Evolutionary conservation across 2,329 filamentous ascomycete species (phyloP), one percentile per base, ranked within the genome.

Genomic region (Lasiodiplodia citricola): DNA sequence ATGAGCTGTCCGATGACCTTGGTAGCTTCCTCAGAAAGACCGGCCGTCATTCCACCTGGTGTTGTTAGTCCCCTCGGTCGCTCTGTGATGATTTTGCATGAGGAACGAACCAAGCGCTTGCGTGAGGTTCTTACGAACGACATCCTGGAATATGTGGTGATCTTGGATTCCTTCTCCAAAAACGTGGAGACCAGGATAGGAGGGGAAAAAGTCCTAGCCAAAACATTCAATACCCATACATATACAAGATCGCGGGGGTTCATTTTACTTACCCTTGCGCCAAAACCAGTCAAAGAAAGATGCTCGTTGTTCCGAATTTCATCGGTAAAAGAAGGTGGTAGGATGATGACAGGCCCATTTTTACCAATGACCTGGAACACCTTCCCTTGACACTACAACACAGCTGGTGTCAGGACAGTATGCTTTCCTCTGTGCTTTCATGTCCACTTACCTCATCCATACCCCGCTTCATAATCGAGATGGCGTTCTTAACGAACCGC

Each of bases 391-490:
- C 38, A 63, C 58, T 63, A 37, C 28, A 35, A 35, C 31, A 35
- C 31, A 7, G 6, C 8, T 35, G 2, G 31, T 35, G 14, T 21
- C 2, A 37, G 5, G 50, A n/a, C 4, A 25, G 5, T 18, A 35
- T 14, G 1, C 8, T 55, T 16, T 51, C 18, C 52, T 31, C 28
- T 1, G n/a, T n/a, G 18, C 10, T 55, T n/a, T 7, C 2, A n/a
- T 8, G 44, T 16, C 4, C 10, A 50, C 58, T n/a, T 16, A 63
- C 58, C 44, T 63, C 58, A 21, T 63, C 58, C 58, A 63, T 63
- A 18, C 58, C 58, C 28, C 18, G 23, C 38, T 37, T 50, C 41
- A 63, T 16, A 2, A 63, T 63, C 5, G 21, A 7, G 25, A 35
- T 37, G 4, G 58, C 58, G 8, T 21, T 63, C 14, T 21, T 25